These are phyloP conservation scores for Grigorovia jiainica DNA, from an alignment of 805 yeast genomes.

Conservation along the genomic window DNA sequence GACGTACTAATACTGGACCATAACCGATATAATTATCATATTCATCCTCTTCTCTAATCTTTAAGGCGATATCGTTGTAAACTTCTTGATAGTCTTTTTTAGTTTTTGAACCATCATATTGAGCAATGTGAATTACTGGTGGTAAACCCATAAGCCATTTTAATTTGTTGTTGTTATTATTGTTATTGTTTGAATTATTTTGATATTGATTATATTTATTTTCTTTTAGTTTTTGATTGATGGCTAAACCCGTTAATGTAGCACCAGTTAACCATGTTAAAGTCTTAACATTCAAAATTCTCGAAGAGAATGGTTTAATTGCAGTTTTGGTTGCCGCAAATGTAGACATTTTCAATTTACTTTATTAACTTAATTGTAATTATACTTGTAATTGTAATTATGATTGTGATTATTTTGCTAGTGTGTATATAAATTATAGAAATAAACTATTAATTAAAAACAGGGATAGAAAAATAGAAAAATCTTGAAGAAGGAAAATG, in stretches of 20 bases:
- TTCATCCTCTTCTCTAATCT: conserved; percentile 44
- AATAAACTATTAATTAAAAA: no score
- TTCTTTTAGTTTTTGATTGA: conserved; percentile 10
- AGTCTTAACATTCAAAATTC: background rate
- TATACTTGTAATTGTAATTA: no score
- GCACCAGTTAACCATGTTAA: conserved; percentile 20
- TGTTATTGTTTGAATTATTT: conserved; percentile 13
- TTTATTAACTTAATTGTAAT: no score
- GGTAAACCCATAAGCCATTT: conserved; percentile 27
- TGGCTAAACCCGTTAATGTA: conserved; percentile 25
- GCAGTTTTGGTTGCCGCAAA: background rate
- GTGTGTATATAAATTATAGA: no score
- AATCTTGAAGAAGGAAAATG: no score
- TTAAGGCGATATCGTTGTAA: conserved; percentile 64
- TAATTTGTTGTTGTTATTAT: conserved; percentile 8
- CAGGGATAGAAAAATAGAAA: no score
- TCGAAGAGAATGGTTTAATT: background rate
- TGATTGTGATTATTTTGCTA: no score
- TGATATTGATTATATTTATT: background rate
- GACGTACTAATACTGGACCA: conserved; percentile 70
- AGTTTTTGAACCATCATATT: conserved; percentile 21
- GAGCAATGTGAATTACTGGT: conserved; percentile 30
- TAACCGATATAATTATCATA: conserved; percentile 60
- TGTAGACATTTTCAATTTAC: background rate
- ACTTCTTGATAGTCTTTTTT: conserved; percentile 50